Evolutionary conservation across 1,284 basidiomycete species (phyloP).

Genomic region (Marasmius fiardii): DNA sequence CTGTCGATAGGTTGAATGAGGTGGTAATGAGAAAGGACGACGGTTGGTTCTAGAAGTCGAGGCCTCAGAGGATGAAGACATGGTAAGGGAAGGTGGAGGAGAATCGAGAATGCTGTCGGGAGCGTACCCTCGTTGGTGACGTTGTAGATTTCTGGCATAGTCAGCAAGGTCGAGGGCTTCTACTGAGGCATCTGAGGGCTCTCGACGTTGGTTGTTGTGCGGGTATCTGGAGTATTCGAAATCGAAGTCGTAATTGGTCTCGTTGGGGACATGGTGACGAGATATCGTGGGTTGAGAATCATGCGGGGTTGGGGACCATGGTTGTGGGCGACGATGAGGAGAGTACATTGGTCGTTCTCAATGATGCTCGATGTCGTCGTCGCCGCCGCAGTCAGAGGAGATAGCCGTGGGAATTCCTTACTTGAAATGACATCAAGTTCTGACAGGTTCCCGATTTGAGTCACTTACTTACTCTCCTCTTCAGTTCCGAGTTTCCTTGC

Average conservation of each 20-base stretch:
- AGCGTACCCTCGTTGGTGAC: slow-evolving; percentile 19
- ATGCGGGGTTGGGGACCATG: slow-evolving; percentile 65
- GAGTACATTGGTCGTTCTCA: slow-evolving; percentile 29
- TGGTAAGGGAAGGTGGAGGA: slow-evolving; percentile 42
- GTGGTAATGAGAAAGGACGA: slow-evolving; percentile 50
- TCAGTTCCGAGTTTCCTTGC: too few species aligned
- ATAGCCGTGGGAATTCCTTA: not conserved
- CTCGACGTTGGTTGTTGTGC: slow-evolving; percentile 28
- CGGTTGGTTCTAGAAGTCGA: slow-evolving; percentile 27
- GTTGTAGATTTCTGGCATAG: slow-evolving; percentile 49
- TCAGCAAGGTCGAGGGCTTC: slow-evolving; percentile 70
- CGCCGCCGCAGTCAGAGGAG: not conserved
- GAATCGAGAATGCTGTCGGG: slow-evolving; percentile 28
- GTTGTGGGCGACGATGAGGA: slow-evolving; percentile 44
- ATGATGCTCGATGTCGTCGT: slow-evolving; percentile 4
- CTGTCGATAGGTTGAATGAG: slow-evolving; percentile 21
- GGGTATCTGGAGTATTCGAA: slow-evolving; percentile 16
- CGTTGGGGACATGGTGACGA: slow-evolving; percentile 12
- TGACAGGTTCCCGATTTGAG: too few species aligned
- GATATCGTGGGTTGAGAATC: slow-evolving; percentile 41
- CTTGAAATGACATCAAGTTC: not conserved
- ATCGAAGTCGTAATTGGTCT: slow-evolving; percentile 18
- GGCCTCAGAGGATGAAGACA: slow-evolving; percentile 38
- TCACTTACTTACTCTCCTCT: too few species aligned
- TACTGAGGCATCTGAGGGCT: slow-evolving; percentile 60